Evolutionary conservation across 2,329 filamentous ascomycete genomes (phyloP).

Genomic region (Trichoderma cornu-damae): DNA sequence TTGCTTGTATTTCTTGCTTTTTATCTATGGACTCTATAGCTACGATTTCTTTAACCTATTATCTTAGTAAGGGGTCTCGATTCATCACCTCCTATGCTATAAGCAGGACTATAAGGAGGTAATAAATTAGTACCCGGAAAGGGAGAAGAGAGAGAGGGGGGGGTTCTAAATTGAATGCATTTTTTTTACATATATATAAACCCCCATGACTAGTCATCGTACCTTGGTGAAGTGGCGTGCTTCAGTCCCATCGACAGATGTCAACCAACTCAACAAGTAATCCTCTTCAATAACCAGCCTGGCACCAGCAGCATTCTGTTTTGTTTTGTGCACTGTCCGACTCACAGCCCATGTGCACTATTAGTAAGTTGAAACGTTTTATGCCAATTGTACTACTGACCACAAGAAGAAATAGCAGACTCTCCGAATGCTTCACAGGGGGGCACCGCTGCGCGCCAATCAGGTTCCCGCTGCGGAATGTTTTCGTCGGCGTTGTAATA

Average conservation of each 20-base stretch:
- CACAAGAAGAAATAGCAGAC: neutral
- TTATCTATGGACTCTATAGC: conserved; percentile 1
- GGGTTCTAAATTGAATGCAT: conserved; percentile 14
- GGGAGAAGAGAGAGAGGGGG: neutral
- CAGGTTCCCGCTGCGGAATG: neutral
- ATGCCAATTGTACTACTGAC: neutral
- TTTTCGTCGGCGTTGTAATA: conserved; percentile 8
- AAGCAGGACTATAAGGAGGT: neutral
- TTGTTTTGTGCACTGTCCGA: neutral
- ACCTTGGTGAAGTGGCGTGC: neutral
- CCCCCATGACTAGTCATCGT: neutral
- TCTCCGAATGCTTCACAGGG: conserved; percentile 3
- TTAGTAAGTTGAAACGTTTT: too few species aligned
- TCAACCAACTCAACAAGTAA: neutral
- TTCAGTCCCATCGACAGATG: neutral
- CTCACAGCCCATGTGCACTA: neutral
- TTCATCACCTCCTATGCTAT: neutral
- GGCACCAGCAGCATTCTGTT: neutral
- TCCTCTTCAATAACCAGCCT: neutral
- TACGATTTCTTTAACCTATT: conserved; percentile 3
- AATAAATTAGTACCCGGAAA: neutral
- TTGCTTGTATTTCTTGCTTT: neutral
- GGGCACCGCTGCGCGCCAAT: neutral
- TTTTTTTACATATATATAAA: too few species aligned
- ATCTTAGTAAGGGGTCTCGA: neutral